Evolutionary conservation across 2,329 filamentous ascomycete species (phyloP).

Genomic region (Exophiala alcalophila): DNA sequence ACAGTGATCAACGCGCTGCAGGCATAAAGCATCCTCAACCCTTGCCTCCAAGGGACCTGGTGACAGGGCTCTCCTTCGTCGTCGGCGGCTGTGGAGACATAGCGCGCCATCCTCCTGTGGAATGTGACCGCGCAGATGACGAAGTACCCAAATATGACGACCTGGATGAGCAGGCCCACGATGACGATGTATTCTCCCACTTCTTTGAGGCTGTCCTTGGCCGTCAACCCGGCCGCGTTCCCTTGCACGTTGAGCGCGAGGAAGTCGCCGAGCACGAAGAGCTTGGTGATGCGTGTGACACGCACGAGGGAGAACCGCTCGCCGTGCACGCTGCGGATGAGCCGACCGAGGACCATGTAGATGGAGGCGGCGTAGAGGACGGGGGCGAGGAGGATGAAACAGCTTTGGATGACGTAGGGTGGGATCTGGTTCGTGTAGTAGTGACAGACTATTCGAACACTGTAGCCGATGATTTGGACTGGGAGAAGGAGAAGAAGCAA

Average conservation of each 20-base stretch:
- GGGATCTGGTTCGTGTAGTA: constrained; percentile 6
- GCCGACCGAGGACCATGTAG: constrained; percentile 47
- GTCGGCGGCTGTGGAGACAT: constrained; percentile 33
- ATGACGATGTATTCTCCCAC: constrained; percentile 25
- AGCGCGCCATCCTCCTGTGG: constrained; percentile 24
- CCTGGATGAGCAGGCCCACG: constrained; percentile 32
- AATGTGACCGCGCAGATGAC: constrained; percentile 30
- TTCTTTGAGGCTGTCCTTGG: constrained; percentile 21
- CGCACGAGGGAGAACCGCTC: constrained; percentile 38
- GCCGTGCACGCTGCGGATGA: constrained; percentile 38
- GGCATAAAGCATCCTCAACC: constrained; percentile 36
- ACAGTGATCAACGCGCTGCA: constrained; percentile 32
- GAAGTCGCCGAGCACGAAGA: constrained; percentile 45
- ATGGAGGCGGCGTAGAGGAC: constrained; percentile 48
- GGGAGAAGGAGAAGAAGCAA: neutral
- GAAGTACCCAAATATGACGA: constrained; percentile 33
- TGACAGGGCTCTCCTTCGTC: too few relatives aligned
- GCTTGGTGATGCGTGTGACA: constrained; percentile 36
- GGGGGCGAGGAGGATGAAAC: constrained; percentile 46
- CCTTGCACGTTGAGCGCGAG: constrained; percentile 46
- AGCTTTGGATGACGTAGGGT: constrained; percentile 35
- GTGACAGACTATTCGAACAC: constrained; percentile 31
- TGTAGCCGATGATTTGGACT: constrained; percentile 42
- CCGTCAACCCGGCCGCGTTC: constrained; percentile 38
- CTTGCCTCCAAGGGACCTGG: constrained; percentile 35